Conservation (phyloP, 257 asterid genomes). For the Ajuga chamaepitys region DNA sequence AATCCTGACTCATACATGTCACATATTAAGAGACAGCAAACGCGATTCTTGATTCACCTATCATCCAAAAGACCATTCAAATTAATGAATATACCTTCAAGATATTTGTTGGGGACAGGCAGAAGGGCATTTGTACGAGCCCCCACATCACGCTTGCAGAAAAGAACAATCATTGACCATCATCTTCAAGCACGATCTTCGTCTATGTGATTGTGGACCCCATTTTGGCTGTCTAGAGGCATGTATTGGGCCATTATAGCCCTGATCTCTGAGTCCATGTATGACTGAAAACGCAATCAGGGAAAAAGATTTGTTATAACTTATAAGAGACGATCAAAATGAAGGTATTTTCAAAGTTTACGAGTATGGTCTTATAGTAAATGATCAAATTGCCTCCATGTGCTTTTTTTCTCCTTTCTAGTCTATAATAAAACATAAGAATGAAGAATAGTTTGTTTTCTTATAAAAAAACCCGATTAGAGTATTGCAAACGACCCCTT, state of each 20-base stretch:
- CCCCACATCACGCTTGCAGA: conserved; percentile 18
- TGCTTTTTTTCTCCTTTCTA: too few species aligned
- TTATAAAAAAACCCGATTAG: too few species aligned
- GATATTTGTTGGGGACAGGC: conserved; percentile 18
- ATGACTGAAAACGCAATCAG: conserved; percentile 42
- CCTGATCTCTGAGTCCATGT: conserved; percentile 92
- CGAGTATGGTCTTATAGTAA: not conserved
- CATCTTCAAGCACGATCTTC: conserved; percentile 50
- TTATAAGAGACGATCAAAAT: not conserved
- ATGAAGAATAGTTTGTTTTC: too few species aligned
- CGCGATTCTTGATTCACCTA: conserved; percentile 15
- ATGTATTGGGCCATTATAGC: conserved; percentile 96
- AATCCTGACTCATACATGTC: conserved; percentile 23
- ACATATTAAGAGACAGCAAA: conserved; percentile 23
- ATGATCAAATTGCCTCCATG: not conserved
- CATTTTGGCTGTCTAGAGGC: conserved; percentile 83
- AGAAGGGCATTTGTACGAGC: conserved; percentile 19
- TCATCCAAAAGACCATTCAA: conserved; percentile 19
- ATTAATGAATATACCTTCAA: conserved; percentile 22
- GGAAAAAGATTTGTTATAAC: not conserved
- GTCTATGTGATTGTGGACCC: conserved; percentile 49
- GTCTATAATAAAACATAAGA: too few species aligned
- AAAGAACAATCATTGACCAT: conserved; percentile 14
- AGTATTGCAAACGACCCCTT: too few species aligned
- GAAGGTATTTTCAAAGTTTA: not conserved